Evolutionary conservation across 345 rosid genomes (phyloP), one percentile per base, ranked within the genome.

Genomic region (Rhizophora mangle): DNA sequence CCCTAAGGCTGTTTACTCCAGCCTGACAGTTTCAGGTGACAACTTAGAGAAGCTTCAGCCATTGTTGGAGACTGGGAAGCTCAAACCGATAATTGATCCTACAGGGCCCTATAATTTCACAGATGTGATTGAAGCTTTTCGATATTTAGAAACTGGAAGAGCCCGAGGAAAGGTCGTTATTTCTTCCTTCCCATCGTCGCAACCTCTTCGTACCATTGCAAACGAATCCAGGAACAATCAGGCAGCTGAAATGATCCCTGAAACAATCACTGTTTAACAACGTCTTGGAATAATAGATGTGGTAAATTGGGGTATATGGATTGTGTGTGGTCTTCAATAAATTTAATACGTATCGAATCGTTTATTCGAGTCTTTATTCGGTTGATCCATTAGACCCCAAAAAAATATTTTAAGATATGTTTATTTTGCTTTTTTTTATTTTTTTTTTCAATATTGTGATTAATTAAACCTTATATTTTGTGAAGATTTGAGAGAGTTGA

Each of bases 161-260:
- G 85, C 82, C 47, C 68, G 70, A 26, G 88, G 85, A 32, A 82
- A 84, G 68, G 84, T 82, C 0, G 72, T 82, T 34, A 66, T 84
- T 62, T 77, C 79, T 65, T 62, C 69, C 51, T 77, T 79, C 69
- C 81, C 83, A 15, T 47, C 70, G 21, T 67, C 34, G 62, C n/a
- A 65, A 20, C 60, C 51, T 32, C 72, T 26, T 26, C 2, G 19
- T 36, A 22, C 65, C n/a, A 37, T 21, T 21, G 66, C 6, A n/a
- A 13, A 1, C 27, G 60, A 60, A 34, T 7, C 34, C 67, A 37
- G 53, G 31, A 39, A 16, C 24, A 5, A 22, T 31, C 32, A n/a
- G 15, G 3, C 53, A 32, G 22, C 32, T 34, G 20, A 47, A 7
- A 49, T 61, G 22, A 8, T 20, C 62, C 8, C 47, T 13, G 32